These are phyloP conservation scores for Strobilomyces confusus DNA, from an alignment of 768 basidiomycete species.

Conservation along the genomic window DNA sequence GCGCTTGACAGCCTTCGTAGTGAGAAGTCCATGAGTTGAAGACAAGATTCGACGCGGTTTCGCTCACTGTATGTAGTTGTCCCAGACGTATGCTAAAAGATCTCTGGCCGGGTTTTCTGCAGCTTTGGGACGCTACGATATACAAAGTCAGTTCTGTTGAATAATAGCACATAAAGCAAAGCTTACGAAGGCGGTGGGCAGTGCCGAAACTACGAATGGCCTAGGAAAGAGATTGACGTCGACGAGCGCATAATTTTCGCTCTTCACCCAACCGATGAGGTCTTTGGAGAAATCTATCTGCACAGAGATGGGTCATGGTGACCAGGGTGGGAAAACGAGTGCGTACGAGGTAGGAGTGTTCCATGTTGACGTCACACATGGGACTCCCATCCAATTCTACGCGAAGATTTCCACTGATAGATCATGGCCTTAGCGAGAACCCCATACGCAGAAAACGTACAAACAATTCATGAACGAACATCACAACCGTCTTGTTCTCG, in stretches of 20 bases:
- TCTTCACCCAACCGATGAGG: slow-evolving; percentile 72
- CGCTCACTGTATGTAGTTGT: slow-evolving; percentile 87
- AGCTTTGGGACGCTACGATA: slow-evolving; percentile 37
- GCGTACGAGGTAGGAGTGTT: slow-evolving; percentile 80
- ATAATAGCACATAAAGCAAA: slow-evolving; percentile 1
- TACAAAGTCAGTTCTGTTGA: not conserved
- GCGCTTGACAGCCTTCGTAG: too few species aligned
- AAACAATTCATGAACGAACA: slow-evolving; percentile 96
- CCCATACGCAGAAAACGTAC: slow-evolving; percentile 25
- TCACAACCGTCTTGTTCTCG: slow-evolving; percentile 68
- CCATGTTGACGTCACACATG: slow-evolving; percentile 69
- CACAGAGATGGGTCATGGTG: not conserved
- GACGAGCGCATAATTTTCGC: slow-evolving; percentile 64
- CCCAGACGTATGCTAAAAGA: slow-evolving; percentile 86
- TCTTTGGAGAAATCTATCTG: slow-evolving; percentile 85
- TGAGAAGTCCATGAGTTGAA: too few species aligned
- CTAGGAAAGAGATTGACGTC: slow-evolving; percentile 85
- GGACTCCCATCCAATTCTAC: slow-evolving; percentile 74
- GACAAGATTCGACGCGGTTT: not conserved
- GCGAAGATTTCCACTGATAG: slow-evolving; percentile 76
- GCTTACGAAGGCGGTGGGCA: slow-evolving; percentile 32
- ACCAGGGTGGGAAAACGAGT: not conserved
- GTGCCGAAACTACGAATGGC: slow-evolving; percentile 35
- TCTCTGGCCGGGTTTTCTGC: slow-evolving; percentile 48
- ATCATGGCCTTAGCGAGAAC: not conserved